Percentiles rank a stretch among this genome's conserved stretches.
Conservation (phyloP, 164 flowering plant genomes). For the Magnolia officinalis region DNA sequence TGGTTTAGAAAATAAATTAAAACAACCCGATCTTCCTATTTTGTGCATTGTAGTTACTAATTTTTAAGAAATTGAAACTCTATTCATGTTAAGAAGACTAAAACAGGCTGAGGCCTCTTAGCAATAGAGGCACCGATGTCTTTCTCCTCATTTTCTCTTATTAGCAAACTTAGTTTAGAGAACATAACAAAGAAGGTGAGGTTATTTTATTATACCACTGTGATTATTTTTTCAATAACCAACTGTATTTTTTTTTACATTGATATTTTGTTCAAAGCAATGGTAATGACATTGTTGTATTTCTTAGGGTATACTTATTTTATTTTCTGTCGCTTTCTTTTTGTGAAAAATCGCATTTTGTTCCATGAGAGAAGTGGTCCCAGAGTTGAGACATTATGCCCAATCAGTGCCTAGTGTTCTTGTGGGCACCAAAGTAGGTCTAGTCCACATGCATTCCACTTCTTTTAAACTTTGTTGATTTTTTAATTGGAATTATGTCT, state of each 20-base stretch:
- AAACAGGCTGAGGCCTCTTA: conserved; percentile 66
- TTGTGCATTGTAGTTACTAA: neutral
- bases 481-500: neutral
- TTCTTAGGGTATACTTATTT: conserved; percentile 7
- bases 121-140: conserved; percentile 78
- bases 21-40: neutral
- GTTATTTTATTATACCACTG: neutral
- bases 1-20: neutral
- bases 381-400: conserved; percentile 78
- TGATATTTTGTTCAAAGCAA: neutral
- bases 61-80: conserved; percentile 2
- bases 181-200: conserved; percentile 62
- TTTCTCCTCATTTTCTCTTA: conserved; percentile 67
- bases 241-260: neutral
- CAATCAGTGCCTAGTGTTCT: conserved; percentile 72
- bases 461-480: neutral
- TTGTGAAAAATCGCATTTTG: conserved; percentile 10
- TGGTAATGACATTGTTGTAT: conserved; percentile 8
- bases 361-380: conserved; percentile 56
- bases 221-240: neutral
- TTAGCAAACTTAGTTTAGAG: conserved; percentile 73
- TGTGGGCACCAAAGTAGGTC: conserved; percentile 76
- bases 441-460: conserved; percentile 20
- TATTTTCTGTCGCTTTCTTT: conserved; percentile 12
- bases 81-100: conserved; percentile 72